Percentiles rank a stretch among this genome's conserved stretches.
These are phyloP conservation scores for Pterulicium gracile DNA, from an alignment of 1,284 basidiomycete genomes.

Conservation along the genomic window DNA sequence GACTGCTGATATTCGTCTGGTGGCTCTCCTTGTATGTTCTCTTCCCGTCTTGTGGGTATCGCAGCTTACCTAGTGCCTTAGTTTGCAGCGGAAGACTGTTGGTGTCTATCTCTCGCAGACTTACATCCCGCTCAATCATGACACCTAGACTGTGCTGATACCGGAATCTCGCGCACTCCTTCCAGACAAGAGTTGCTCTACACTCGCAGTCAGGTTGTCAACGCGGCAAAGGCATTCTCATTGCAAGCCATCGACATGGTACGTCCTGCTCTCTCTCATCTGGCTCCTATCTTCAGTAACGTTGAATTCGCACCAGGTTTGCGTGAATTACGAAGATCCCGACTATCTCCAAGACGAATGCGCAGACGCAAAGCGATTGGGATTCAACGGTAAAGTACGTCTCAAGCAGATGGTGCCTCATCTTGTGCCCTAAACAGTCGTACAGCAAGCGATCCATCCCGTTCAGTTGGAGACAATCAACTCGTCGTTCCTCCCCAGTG, in stretches of 20 bases:
- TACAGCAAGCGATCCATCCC: conserved; percentile 91
- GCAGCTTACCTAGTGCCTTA: conserved; percentile 18
- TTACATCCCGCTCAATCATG: conserved; percentile 6
- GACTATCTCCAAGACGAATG: conserved; percentile 68
- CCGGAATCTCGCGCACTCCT: conserved; percentile 72
- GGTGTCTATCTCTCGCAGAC: conserved; percentile 13
- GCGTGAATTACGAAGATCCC: conserved; percentile 79
- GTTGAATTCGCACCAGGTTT: conserved; percentile 44
- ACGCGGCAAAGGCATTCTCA: conserved; percentile 77
- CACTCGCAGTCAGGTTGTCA: conserved; percentile 78
- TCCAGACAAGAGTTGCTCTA: conserved; percentile 72
- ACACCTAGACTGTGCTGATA: conserved; percentile 72
- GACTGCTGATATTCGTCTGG: conserved; percentile 23
- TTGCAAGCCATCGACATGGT: conserved; percentile 89
- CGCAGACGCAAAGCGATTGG: conserved; percentile 64
- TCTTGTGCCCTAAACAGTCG: conserved; percentile 5
- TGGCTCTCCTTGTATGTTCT: conserved; percentile 39
- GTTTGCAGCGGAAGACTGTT: conserved; percentile 91
- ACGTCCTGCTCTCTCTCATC: conserved; percentile 1
- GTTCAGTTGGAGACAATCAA: conserved; percentile 76
- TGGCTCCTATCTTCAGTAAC: conserved; percentile 4
- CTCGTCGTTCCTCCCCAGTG: conserved; percentile 67
- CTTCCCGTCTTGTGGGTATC: conserved; percentile 6
- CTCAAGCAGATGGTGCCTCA: not conserved
- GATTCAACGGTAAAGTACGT: conserved; percentile 78